Conservation (phyloP, 164 flowering plant species). For the Dillenia turbinata region DNA sequence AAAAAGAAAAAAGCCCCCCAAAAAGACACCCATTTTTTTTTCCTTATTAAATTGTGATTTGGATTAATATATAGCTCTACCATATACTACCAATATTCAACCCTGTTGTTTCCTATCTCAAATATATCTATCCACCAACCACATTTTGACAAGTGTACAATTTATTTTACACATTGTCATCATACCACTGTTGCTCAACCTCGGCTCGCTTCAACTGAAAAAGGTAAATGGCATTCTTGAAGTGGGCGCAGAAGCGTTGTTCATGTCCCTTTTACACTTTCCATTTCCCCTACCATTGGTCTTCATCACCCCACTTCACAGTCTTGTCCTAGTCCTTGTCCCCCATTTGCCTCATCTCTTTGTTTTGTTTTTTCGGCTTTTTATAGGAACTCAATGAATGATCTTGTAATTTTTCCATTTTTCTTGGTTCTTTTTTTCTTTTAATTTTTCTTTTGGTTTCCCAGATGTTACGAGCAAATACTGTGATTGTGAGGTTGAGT, state of each 20-base stretch:
- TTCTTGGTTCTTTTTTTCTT: conserved; percentile 3
- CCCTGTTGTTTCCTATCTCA: background rate
- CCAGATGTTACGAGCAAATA: conserved; percentile 21
- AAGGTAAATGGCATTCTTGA: conserved; percentile 20
- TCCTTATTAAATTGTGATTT: background rate
- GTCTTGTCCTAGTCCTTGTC: background rate
- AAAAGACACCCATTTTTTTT: background rate
- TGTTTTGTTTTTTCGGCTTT: conserved; percentile 9
- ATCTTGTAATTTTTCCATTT: conserved; percentile 15
- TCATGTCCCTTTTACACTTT: conserved; percentile 5
- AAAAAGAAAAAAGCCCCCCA: background rate
- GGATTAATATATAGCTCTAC: too few relatives aligned
- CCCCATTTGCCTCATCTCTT: background rate
- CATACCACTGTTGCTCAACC: conserved; percentile 47
- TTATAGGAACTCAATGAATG: conserved; percentile 31
- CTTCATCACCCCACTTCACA: conserved; percentile 2
- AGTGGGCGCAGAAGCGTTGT: conserved; percentile 70
- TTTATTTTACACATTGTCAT: conserved; percentile 31
- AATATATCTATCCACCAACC: conserved; percentile 2
- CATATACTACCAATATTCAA: conserved; percentile 3
- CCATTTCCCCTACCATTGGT: background rate
- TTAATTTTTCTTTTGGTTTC: conserved; percentile 8
- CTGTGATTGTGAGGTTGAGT: conserved; percentile 22
- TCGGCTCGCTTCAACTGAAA: conserved; percentile 64
- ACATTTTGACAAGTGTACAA: conserved; percentile 56